These are phyloP conservation scores for Fusarium illudens DNA, from an alignment of 2,329 filamentous ascomycete species.

Conservation along the genomic window DNA sequence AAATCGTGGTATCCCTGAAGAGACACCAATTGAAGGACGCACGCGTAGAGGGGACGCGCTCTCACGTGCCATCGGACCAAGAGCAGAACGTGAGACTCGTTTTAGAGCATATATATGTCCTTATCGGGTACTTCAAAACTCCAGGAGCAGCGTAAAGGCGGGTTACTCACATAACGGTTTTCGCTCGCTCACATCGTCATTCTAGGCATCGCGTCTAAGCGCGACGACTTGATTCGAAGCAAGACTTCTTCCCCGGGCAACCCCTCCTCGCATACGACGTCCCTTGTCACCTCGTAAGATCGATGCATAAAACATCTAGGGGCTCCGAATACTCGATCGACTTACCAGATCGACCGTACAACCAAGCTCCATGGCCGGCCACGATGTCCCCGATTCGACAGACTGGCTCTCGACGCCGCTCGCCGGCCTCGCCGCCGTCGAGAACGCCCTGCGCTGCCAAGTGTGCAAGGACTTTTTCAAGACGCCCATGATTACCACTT, in stretches of 20 bases:
- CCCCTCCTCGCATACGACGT: not conserved
- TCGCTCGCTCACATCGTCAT: constrained; percentile 15
- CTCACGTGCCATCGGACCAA: constrained; percentile 44
- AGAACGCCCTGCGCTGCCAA: constrained; percentile 89
- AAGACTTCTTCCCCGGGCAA: constrained; percentile 3
- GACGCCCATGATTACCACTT: constrained; percentile 94
- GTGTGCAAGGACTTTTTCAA: constrained; percentile 98
- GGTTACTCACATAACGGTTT: constrained; percentile 7
- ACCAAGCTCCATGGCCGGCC: constrained; percentile 42
- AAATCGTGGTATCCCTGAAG: constrained; percentile 13
- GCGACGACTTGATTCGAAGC: constrained; percentile 29
- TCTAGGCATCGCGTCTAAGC: constrained; percentile 35
- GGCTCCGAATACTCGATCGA: not conserved
- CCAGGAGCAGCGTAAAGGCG: not conserved
- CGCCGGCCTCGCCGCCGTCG: constrained; percentile 72
- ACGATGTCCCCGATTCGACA: constrained; percentile 75
- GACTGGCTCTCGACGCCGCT: constrained; percentile 82
- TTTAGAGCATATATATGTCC: not conserved
- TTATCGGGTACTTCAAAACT: not conserved
- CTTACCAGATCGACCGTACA: not conserved
- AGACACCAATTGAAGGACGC: constrained; percentile 21
- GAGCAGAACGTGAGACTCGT: not conserved
- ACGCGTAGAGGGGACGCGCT: constrained; percentile 43
- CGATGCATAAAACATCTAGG: not conserved
- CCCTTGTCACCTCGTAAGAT: not conserved